phyloP scores from a whole-genome alignment of 1,284 basidiomycete species.

The Heterobasidion annosum region DNA sequence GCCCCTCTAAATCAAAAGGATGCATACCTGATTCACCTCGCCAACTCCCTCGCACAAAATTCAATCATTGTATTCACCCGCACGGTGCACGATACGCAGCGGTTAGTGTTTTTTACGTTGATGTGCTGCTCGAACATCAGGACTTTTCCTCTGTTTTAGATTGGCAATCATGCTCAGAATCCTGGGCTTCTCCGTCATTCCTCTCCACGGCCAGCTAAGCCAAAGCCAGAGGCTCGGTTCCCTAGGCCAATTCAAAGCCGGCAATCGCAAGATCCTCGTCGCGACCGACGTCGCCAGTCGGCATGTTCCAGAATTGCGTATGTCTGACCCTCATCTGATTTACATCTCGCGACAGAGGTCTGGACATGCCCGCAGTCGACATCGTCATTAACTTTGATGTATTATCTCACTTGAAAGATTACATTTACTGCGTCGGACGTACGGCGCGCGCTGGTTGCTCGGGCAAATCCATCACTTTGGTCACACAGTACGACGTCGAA shows the following conservation, averaged over 20 bases:
- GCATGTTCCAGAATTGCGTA: constrained; percentile 26
- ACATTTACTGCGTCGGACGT: constrained; percentile 96
- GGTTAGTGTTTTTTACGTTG: constrained; percentile 28
- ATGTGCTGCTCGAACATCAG: neutral
- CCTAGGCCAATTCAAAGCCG: constrained; percentile 92
- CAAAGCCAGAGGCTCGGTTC: constrained; percentile 93
- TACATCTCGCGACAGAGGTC: constrained; percentile 40
- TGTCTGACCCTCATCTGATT: neutral
- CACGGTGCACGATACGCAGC: constrained; percentile 90
- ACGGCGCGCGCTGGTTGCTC: constrained; percentile 95
- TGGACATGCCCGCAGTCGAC: constrained; percentile 96
- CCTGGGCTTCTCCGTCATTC: constrained; percentile 92
- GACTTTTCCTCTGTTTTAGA: constrained; percentile 27
- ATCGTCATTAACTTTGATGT: constrained; percentile 98
- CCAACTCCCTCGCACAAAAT: constrained; percentile 85
- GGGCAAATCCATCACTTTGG: constrained; percentile 93
- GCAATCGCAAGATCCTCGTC: constrained; percentile 85
- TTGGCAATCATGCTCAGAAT: constrained; percentile 85
- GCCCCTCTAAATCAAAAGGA: constrained; percentile 94
- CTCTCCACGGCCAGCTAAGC: constrained; percentile 91
- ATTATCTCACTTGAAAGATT: constrained; percentile 97
- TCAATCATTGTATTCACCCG: constrained; percentile 96
- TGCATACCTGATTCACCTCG: constrained; percentile 83
- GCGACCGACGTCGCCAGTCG: constrained; percentile 98
- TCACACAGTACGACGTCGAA: constrained; percentile 98